Evolutionary conservation across 352 stramenopile genomes (phyloP).

Genomic region (Halophytophthora batemanensis): DNA sequence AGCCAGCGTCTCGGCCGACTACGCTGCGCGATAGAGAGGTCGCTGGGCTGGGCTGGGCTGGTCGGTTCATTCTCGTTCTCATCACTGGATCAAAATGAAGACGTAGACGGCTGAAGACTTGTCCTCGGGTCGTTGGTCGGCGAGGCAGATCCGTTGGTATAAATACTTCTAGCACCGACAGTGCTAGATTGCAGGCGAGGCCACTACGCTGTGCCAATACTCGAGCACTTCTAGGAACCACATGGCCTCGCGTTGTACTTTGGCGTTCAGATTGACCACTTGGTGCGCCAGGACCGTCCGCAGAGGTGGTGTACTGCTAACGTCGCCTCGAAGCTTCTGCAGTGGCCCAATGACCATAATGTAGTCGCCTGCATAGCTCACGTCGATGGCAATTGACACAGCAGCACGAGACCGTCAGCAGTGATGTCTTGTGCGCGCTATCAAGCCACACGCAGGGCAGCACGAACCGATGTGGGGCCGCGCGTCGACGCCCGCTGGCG

Average conservation of each 20-base stretch:
- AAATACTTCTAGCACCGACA: no score
- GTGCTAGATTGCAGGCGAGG: conserved; percentile 2
- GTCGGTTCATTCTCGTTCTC: conserved; percentile 19
- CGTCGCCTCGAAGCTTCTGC: conserved; percentile 30
- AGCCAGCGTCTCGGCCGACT: no score
- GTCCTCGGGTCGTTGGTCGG: no score
- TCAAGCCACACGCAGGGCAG: not conserved
- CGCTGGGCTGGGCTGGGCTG: conserved; percentile 15
- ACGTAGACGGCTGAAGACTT: conserved; percentile 19
- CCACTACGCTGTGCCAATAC: conserved; percentile 56
- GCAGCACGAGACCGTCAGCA: not conserved
- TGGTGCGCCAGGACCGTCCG: conserved; percentile 57
- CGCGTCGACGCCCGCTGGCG: conserved; percentile 39
- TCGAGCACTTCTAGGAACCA: conserved; percentile 76
- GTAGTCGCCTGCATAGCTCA: conserved; percentile 42
- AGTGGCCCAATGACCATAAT: conserved; percentile 80
- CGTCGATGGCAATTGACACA: not conserved
- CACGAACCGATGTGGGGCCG: conserved; percentile 35
- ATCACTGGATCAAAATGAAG: conserved; percentile 32
- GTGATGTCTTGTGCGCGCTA: not conserved
- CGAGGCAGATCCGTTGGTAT: no score
- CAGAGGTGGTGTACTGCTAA: not conserved
- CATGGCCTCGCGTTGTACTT: conserved; percentile 54
- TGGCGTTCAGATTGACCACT: conserved; percentile 49
- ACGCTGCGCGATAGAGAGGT: conserved; percentile 26